These are phyloP conservation scores for Penicillium sp. DNA, from an alignment of 2,329 filamentous ascomycete species.

Conservation along the genomic window DNA sequence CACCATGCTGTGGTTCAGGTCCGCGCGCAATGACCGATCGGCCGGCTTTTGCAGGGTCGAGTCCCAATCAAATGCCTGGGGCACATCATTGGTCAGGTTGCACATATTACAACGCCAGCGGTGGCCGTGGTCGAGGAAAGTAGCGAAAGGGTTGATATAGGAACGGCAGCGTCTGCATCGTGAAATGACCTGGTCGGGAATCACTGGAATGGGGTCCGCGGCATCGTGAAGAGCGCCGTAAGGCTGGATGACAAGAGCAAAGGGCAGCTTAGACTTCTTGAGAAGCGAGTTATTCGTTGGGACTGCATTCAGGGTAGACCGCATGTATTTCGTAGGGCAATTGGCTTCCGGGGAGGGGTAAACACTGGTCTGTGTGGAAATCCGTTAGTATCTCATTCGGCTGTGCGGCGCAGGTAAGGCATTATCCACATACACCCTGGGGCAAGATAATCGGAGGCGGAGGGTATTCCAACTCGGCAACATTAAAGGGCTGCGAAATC, in stretches of 20 bases:
- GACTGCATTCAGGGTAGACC: constrained; percentile 91
- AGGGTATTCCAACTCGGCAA: constrained; percentile 86
- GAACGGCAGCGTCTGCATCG: constrained; percentile 93
- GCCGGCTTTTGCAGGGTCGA: constrained; percentile 86
- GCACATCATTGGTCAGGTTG: constrained; percentile 96
- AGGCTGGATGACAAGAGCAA: constrained; percentile 93
- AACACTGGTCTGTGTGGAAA: constrained; percentile 70
- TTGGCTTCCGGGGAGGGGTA: constrained; percentile 91
- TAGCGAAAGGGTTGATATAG: constrained; percentile 97
- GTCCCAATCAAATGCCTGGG: constrained; percentile 99
- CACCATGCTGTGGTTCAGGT: constrained; percentile 94
- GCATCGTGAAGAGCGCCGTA: constrained; percentile 91
- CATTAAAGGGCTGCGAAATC: constrained; percentile 90
- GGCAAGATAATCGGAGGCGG: constrained; percentile 91
- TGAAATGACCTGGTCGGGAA: constrained; percentile 96
- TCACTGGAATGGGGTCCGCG: constrained; percentile 87
- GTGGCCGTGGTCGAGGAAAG: constrained; percentile 95
- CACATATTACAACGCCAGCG: constrained; percentile 99
- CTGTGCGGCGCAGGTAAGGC: not conserved
- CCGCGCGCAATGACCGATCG: constrained; percentile 87
- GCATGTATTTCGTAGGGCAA: constrained; percentile 89
- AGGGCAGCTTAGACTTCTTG: constrained; percentile 95
- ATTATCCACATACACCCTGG: constrained; percentile 72
- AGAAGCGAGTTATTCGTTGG: constrained; percentile 90
- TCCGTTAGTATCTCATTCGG: constrained; percentile 44